A percentile compares a stretch with the other conserved stretches of the same genome.
Evolutionary conservation across 2,329 filamentous ascomycete species (phyloP).

Genomic region (Aspergillus sergii): DNA sequence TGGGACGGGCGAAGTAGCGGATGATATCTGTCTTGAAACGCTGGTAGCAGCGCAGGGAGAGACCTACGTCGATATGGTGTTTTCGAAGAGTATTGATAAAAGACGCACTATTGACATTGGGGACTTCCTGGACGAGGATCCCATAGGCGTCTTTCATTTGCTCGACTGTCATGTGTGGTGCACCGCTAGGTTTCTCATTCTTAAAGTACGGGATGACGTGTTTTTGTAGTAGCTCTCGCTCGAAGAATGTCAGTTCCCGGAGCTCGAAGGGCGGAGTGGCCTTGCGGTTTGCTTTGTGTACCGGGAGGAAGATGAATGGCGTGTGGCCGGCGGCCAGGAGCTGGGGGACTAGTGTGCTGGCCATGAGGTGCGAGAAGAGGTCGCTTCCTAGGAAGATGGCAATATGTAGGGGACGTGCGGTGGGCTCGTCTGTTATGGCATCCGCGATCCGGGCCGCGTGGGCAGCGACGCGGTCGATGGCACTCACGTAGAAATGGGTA

Average conservation of each 20-base stretch:
- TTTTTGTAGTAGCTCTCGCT: constrained; percentile 6
- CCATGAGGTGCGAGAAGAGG: constrained; percentile 12
- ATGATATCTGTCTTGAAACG: constrained; percentile 4
- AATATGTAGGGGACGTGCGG: constrained; percentile 7
- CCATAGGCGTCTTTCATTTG: constrained; percentile 10
- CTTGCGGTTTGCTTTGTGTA: not conserved
- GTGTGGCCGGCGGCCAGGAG: constrained; percentile 14
- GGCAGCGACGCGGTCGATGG: constrained; percentile 12
- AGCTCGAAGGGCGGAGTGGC: not conserved
- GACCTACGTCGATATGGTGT: constrained; percentile 12
- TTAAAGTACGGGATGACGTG: constrained; percentile 8
- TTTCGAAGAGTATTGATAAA: not conserved
- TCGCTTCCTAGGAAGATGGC: constrained; percentile 13
- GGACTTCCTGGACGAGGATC: constrained; percentile 7
- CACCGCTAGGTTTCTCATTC: not conserved
- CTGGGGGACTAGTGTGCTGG: constrained; percentile 9
- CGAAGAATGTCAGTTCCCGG: constrained; percentile 12
- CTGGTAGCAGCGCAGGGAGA: constrained; percentile 8
- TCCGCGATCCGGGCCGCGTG: constrained; percentile 15
- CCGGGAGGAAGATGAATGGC: constrained; percentile 14
- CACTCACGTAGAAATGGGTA: constrained; percentile 15
- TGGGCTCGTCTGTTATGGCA: constrained; percentile 9
- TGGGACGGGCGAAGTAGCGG: constrained; percentile 6
- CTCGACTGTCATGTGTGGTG: not conserved
- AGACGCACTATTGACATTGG: not conserved